Percentiles rank a stretch among this genome's conserved stretches.
phyloP scores from a whole-genome alignment of 768 basidiomycete species.

The Rhodotorula kratochvilovae region DNA sequence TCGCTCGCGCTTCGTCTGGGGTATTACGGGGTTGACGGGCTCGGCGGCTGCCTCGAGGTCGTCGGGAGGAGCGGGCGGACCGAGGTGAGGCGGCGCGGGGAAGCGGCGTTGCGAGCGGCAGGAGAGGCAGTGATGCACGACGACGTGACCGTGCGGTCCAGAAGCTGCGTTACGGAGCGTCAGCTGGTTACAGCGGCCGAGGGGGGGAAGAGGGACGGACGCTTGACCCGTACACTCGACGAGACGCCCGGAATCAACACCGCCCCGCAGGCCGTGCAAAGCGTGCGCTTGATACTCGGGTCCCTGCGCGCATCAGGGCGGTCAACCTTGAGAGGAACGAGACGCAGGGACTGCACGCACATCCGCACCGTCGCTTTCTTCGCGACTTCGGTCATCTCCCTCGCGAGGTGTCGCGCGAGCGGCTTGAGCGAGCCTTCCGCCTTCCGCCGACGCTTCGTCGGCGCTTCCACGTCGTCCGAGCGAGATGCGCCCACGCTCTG shows the following conservation, averaged over 20 bases:
- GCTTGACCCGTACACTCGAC: constrained; percentile 60
- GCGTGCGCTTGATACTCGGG: constrained; percentile 71
- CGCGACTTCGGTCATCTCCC: constrained; percentile 65
- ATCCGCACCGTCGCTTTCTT: constrained; percentile 72
- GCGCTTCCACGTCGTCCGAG: neutral
- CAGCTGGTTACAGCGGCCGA: neutral
- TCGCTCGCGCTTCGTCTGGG: neutral
- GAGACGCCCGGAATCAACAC: constrained; percentile 67
- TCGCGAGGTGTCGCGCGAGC: constrained; percentile 59
- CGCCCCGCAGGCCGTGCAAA: constrained; percentile 66
- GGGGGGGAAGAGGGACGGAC: constrained; percentile 48
- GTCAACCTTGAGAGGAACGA: neutral
- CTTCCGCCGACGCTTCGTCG: neutral
- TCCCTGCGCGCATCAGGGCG: constrained; percentile 54
- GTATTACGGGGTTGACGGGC: too few species aligned
- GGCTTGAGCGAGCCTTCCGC: constrained; percentile 41
- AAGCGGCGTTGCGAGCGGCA: constrained; percentile 21
- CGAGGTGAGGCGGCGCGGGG: constrained; percentile 30
- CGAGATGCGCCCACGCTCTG: neutral
- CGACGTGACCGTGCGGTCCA: constrained; percentile 23
- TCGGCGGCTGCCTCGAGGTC: neutral
- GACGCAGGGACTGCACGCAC: constrained; percentile 50
- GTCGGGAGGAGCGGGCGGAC: neutral
- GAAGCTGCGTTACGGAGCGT: constrained; percentile 11
- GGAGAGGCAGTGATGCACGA: constrained; percentile 25